Evolutionary conservation across 805 yeast species (phyloP).

Genomic region (Teunomyces funiuensis): DNA sequence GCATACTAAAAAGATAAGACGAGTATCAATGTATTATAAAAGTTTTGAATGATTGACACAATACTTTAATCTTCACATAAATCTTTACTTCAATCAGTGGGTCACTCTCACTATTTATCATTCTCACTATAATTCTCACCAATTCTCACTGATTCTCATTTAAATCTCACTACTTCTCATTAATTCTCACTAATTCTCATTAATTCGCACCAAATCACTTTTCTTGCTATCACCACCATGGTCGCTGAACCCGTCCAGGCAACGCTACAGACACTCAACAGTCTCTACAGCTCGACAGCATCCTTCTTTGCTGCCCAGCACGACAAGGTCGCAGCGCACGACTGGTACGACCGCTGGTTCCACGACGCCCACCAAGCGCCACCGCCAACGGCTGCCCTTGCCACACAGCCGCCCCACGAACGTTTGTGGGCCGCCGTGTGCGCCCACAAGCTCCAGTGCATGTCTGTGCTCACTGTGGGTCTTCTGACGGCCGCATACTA

Average conservation of each 20-base stretch:
- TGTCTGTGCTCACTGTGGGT: conserved; percentile 25
- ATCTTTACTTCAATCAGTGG: too few species aligned
- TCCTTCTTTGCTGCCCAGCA: conserved; percentile 23
- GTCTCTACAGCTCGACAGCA: conserved; percentile 20
- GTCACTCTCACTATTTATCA: too few species aligned
- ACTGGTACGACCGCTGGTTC: conserved; percentile 10
- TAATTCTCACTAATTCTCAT: neutral
- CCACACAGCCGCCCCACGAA: conserved; percentile 2
- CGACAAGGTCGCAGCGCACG: conserved; percentile 21
- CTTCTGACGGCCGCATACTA: conserved; percentile 18
- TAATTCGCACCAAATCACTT: too few species aligned
- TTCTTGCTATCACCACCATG: conserved; percentile 19
- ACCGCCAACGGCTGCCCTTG: conserved; percentile 1
- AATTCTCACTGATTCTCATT: too few species aligned
- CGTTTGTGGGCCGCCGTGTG: neutral
- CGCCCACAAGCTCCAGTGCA: conserved; percentile 7
- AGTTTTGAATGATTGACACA: too few species aligned
- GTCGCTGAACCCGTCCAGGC: conserved; percentile 48
- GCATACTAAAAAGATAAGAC: too few species aligned
- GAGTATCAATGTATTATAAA: too few species aligned
- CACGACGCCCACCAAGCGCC: conserved; percentile 7
- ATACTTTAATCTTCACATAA: too few species aligned
- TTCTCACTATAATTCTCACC: too few species aligned
- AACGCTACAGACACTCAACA: conserved; percentile 28
- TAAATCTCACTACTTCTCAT: too few species aligned